A percentile compares a stretch with the other conserved stretches of the same genome.
Conservation (phyloP, 139 green algal genomes). For the Pycnococcus provasolii region DNA sequence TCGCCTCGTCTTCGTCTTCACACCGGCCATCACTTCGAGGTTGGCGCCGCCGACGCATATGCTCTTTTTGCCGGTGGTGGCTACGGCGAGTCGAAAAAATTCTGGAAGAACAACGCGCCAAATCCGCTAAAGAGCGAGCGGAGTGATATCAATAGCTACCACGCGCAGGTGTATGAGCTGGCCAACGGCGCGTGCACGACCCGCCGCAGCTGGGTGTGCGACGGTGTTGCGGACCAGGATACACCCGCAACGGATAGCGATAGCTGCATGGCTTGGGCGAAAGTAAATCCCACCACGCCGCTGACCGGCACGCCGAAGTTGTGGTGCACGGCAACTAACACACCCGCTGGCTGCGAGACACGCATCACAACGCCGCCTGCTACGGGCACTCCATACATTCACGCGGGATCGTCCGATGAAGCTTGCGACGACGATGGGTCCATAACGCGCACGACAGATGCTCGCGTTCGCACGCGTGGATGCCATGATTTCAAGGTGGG, state of each 20-base stretch:
- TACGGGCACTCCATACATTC: too few relatives aligned
- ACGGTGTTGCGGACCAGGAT: too few relatives aligned
- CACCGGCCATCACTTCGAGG: constrained; percentile 9
- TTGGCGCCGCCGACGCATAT: not conserved
- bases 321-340: too few relatives aligned
- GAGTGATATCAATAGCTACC: not conserved
- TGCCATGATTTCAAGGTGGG: constrained; percentile 2
- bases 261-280: too few relatives aligned
- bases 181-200: constrained; percentile 1
- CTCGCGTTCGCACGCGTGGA: not conserved
- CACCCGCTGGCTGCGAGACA: too few relatives aligned
- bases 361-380: too few relatives aligned
- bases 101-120: constrained; percentile 18
- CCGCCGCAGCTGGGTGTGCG: not conserved
- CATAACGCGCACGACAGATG: not conserved
- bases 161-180: constrained; percentile 1
- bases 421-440: too few relatives aligned
- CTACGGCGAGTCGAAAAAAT: constrained; percentile 12
- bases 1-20: not conserved
- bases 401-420: too few relatives aligned
- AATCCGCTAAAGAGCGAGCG: constrained; percentile 5
- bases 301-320: not conserved
- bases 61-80: constrained; percentile 6
- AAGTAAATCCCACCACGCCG: too few relatives aligned
- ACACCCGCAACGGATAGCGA: too few relatives aligned